phyloP scores from a whole-genome alignment of 148 eudicot species.

The Spergularia bocconei region DNA sequence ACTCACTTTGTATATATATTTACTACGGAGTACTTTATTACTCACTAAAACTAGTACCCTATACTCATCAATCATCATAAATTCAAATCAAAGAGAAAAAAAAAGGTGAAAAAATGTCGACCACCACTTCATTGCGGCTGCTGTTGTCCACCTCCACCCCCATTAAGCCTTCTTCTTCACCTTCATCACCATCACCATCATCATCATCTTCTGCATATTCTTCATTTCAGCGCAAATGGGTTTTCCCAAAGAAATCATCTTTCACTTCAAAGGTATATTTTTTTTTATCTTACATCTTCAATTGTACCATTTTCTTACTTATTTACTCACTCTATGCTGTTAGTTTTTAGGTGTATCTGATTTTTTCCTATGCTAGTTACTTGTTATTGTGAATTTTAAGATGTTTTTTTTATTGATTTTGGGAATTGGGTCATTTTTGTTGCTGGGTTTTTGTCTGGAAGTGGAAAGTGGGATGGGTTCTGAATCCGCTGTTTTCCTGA shows the following conservation, averaged over 20 bases:
- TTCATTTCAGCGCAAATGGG: slow-evolving; percentile 26
- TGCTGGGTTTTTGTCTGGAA: neutral
- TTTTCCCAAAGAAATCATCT: slow-evolving; percentile 27
- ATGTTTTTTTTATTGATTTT: neutral
- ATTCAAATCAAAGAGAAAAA: neutral
- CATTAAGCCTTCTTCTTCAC: slow-evolving; percentile 26
- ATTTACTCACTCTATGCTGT: neutral
- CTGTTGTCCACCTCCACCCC: slow-evolving; percentile 35
- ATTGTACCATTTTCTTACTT: neutral
- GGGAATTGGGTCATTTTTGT: neutral
- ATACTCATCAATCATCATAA: neutral
- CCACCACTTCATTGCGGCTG: slow-evolving; percentile 35
- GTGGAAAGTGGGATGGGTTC: neutral
- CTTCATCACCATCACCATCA: slow-evolving; percentile 20
- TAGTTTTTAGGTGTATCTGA: neutral
- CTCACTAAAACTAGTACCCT: neutral
- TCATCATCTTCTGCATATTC: slow-evolving; percentile 11
- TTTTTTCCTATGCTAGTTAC: neutral
- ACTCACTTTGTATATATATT: too few relatives aligned
- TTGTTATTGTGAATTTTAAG: neutral
- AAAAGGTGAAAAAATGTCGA: slow-evolving; percentile 28
- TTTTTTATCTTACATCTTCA: slow-evolving; percentile 8
- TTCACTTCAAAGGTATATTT: slow-evolving; percentile 28
- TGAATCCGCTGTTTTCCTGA: neutral
- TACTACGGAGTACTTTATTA: too few relatives aligned